Evolutionary conservation across 139 green algal genomes (phyloP).

Genomic region (Monoraphidium neglectum): DNA sequence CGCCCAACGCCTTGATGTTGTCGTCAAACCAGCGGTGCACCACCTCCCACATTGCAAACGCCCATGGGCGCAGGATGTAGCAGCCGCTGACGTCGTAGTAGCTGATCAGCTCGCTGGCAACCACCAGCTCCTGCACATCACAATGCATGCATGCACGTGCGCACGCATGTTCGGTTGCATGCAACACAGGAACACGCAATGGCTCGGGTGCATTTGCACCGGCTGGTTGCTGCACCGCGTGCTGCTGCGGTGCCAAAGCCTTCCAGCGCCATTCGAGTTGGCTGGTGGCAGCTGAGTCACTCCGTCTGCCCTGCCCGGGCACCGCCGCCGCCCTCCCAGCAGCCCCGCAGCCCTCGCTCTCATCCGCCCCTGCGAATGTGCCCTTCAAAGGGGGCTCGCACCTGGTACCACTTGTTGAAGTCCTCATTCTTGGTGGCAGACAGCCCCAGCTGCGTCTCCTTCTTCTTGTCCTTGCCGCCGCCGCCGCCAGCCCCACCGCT

Average conservation of each 20-base stretch:
- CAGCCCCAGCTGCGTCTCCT: conserved; percentile 92
- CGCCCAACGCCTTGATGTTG: conserved; percentile 91
- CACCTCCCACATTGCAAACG: conserved; percentile 89
- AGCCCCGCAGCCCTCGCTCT: neutral
- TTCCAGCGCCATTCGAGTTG: conserved; percentile 23
- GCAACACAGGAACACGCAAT: neutral
- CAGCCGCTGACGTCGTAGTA: conserved; percentile 98
- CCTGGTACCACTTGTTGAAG: conserved; percentile 92
- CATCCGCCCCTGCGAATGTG: neutral
- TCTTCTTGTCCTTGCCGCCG: conserved; percentile 62
- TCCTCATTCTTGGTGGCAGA: conserved; percentile 79
- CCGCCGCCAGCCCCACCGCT: neutral
- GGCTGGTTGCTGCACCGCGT: conserved; percentile 17
- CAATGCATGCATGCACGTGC: neutral
- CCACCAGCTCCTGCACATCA: conserved; percentile 21
- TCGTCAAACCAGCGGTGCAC: conserved; percentile 88
- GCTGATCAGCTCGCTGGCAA: conserved; percentile 56
- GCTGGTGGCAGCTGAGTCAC: neutral
- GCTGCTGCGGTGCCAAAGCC: too few relatives aligned
- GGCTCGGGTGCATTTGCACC: neutral
- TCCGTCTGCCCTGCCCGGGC: neutral
- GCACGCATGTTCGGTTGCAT: neutral
- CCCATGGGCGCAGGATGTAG: conserved; percentile 97
- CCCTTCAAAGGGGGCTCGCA: neutral
- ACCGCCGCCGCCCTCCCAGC: neutral